Percentiles rank a stretch among this genome's conserved stretches.
phyloP scores from a whole-genome alignment of 805 yeast species.

The Candida rishiriensis region DNA sequence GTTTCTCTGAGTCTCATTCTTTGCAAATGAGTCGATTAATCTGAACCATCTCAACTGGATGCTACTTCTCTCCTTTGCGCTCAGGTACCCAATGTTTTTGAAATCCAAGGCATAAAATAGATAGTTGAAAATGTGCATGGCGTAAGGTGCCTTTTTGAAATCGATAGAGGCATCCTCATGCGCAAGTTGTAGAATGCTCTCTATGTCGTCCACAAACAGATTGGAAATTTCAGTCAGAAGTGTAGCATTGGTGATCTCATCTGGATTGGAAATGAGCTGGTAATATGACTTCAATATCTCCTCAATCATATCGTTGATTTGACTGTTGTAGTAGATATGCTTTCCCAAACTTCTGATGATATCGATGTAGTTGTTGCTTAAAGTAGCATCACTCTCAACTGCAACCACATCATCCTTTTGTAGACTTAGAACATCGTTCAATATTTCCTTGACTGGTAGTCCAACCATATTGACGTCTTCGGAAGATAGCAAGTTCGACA shows the following conservation, averaged over 20 bases:
- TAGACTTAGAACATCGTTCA: constrained; percentile 51
- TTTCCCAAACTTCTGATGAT: constrained; percentile 68
- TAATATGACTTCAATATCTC: constrained; percentile 52
- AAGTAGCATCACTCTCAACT: constrained; percentile 21
- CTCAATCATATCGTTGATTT: constrained; percentile 73
- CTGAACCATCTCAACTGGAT: constrained; percentile 38
- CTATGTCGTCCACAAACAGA: constrained; percentile 22
- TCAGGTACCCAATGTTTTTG: constrained; percentile 15
- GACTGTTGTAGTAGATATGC: constrained; percentile 83
- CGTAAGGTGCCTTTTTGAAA: constrained; percentile 39
- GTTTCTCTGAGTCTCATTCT: constrained; percentile 10
- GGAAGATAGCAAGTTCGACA: constrained; percentile 57
- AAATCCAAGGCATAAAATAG: constrained; percentile 26
- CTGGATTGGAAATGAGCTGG: constrained; percentile 22
- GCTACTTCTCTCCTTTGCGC: constrained; percentile 23
- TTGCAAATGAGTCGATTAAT: constrained; percentile 32
- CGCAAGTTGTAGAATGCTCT: constrained; percentile 21
- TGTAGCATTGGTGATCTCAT: constrained; percentile 4
- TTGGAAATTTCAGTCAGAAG: constrained; percentile 17
- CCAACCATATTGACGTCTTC: constrained; percentile 78
- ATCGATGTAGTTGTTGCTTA: constrained; percentile 43
- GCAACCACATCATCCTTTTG: constrained; percentile 33
- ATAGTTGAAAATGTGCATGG: constrained; percentile 40
- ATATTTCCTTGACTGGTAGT: constrained; percentile 74
- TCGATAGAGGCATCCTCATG: constrained; percentile 27